phyloP scores from a whole-genome alignment of 768 basidiomycete genomes.

The Daedaleopsis sinensis region DNA sequence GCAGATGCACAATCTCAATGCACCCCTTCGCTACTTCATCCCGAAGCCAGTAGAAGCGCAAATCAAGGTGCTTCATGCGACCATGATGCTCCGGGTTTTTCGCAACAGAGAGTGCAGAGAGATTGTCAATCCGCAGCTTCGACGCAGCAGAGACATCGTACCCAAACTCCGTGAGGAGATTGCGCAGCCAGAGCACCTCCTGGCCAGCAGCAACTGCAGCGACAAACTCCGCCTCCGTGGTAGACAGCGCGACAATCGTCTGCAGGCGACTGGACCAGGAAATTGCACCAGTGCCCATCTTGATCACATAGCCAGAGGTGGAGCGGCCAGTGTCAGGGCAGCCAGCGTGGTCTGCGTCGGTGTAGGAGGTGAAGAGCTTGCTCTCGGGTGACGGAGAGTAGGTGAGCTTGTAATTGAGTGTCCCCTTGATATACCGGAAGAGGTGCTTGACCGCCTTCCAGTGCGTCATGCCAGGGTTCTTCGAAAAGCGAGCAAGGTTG shows the following conservation, averaged over 20 bases:
- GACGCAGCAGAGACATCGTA: too few relatives aligned
- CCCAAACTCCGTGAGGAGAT: conserved; percentile 12
- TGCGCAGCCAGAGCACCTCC: conserved; percentile 37
- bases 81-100: too few relatives aligned
- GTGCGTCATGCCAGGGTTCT: too few relatives aligned
- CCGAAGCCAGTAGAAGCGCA: too few relatives aligned
- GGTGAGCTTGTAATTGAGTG: too few relatives aligned
- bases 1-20: too few relatives aligned
- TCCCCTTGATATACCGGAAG: conserved; percentile 30
- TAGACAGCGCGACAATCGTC: conserved; percentile 41
- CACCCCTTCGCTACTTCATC: too few relatives aligned
- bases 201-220: conserved; percentile 34
- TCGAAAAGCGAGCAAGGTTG: too few relatives aligned
- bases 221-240: conserved; percentile 45
- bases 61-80: too few relatives aligned
- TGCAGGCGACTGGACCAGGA: conserved; percentile 44
- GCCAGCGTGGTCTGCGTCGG: conserved; percentile 17
- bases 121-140: too few relatives aligned
- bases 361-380: conserved; percentile 31
- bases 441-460: too few relatives aligned
- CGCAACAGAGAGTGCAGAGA: too few relatives aligned
- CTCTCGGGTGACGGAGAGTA: conserved; percentile 15
- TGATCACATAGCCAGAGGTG: conserved; percentile 37
- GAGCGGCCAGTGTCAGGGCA: conserved; percentile 10
- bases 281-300: conserved; percentile 38